Evolutionary conservation across 2,329 filamentous ascomycete genomes (phyloP).

Genomic region (Calycina marina): DNA sequence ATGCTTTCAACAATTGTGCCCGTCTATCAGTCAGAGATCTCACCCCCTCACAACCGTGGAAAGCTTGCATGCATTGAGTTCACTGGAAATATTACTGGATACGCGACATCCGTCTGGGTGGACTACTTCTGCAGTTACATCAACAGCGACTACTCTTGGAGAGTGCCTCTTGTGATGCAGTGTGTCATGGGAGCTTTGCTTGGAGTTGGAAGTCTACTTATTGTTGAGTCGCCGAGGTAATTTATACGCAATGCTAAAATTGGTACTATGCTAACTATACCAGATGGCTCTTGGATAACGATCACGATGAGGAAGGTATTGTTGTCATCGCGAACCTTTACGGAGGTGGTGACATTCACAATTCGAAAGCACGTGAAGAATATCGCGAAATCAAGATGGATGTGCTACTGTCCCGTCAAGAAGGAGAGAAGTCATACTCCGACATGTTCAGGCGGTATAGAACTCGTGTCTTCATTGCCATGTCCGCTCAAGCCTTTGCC

Average conservation of each 20-base stretch:
- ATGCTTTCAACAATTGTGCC: slow-evolving; percentile 85
- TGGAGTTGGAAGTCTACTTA: slow-evolving; percentile 73
- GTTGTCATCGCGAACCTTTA: slow-evolving; percentile 97
- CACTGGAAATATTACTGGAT: slow-evolving; percentile 90
- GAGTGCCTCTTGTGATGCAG: slow-evolving; percentile 78
- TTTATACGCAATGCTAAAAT: slow-evolving; percentile 1
- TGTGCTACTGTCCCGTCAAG: slow-evolving; percentile 81
- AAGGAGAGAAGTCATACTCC: slow-evolving; percentile 78
- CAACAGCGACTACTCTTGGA: slow-evolving; percentile 73
- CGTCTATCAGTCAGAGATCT: slow-evolving; percentile 90
- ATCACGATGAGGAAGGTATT: slow-evolving; percentile 96
- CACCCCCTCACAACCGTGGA: slow-evolving; percentile 87
- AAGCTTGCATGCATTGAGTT: slow-evolving; percentile 97
- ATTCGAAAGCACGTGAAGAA: slow-evolving; percentile 82
- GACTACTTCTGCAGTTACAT: slow-evolving; percentile 96
- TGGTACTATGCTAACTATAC: slow-evolving; percentile 6
- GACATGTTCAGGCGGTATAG: slow-evolving; percentile 94
- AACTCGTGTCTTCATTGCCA: slow-evolving; percentile 91
- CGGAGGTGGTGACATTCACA: slow-evolving; percentile 88
- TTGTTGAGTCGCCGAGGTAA: slow-evolving; percentile 89
- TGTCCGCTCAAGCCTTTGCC: slow-evolving; percentile 91
- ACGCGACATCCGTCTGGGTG: slow-evolving; percentile 94
- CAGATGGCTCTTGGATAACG: slow-evolving; percentile 94
- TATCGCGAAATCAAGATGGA: slow-evolving; percentile 99
- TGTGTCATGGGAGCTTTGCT: slow-evolving; percentile 86